Evolutionary conservation across 306 rosid species (phyloP).

Genomic region (Betula pendula): DNA sequence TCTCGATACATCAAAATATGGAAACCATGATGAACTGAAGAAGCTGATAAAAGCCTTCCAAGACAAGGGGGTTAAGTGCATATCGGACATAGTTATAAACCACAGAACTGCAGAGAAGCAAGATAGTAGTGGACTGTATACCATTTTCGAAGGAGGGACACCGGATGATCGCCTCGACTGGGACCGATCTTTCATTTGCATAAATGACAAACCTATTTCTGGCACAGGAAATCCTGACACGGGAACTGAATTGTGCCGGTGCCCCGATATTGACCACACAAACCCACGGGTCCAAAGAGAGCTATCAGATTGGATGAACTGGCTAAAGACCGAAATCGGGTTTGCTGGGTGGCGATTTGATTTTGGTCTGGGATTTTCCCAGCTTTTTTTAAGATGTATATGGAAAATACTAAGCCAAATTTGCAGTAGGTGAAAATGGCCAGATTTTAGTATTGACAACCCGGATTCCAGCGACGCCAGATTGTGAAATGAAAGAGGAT

Average conservation of each 20-base stretch:
- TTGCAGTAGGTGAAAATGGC: slow-evolving; percentile 1
- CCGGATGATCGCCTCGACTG: slow-evolving; percentile 2
- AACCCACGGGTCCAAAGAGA: slow-evolving; percentile 1
- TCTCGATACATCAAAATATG: slow-evolving; percentile 1
- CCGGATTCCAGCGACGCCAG: slow-evolving; percentile 24
- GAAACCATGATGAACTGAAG: slow-evolving; percentile 8
- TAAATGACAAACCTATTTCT: background rate
- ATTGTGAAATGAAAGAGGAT: slow-evolving; percentile 29
- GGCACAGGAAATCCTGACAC: slow-evolving; percentile 2
- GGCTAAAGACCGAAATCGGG: background rate
- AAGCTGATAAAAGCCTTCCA: background rate
- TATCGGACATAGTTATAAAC: slow-evolving; percentile 2
- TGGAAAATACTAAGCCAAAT: background rate
- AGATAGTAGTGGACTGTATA: background rate
- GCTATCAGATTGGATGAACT: slow-evolving; percentile 11
- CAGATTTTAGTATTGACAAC: background rate
- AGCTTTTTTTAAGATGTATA: background rate
- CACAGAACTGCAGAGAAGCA: background rate
- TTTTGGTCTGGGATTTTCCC: background rate
- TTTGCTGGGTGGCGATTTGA: background rate
- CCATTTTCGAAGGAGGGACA: slow-evolving; percentile 8
- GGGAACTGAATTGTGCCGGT: background rate
- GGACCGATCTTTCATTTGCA: background rate
- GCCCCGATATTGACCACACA: slow-evolving; percentile 1
- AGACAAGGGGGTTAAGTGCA: slow-evolving; percentile 7